Evolutionary conservation across 2,329 filamentous ascomycete genomes (phyloP).

Genomic region (Pseudogymnoascus sp.): DNA sequence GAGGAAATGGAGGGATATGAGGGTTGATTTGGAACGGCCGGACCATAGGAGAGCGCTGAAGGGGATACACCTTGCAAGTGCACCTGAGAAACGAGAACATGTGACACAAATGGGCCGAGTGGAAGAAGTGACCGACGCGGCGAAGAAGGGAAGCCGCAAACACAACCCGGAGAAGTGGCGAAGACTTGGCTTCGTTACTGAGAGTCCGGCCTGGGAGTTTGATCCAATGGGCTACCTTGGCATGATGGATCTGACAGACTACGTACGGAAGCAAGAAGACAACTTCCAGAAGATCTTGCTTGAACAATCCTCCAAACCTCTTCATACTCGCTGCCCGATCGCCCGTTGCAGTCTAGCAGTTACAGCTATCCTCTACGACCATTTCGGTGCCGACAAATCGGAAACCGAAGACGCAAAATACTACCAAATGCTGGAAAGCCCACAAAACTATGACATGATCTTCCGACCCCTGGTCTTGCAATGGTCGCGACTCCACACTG

Average conservation of each 20-base stretch:
- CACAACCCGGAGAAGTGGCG: constrained; percentile 92
- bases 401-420: constrained; percentile 73
- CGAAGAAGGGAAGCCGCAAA: constrained; percentile 57
- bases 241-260: constrained; percentile 96
- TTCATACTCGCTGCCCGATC: constrained; percentile 73
- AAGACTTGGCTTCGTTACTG: constrained; percentile 82
- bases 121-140: constrained; percentile 35
- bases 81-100: constrained; percentile 50
- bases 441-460: constrained; percentile 74
- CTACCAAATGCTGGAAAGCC: constrained; percentile 67
- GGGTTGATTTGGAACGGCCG: constrained; percentile 75
- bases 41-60: constrained; percentile 78
- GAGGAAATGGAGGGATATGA: constrained; percentile 79
- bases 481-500: constrained; percentile 85
- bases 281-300: constrained; percentile 85
- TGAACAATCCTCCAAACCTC: constrained; percentile 73
- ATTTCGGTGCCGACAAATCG: constrained; percentile 86
- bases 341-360: constrained; percentile 80
- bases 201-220: constrained; percentile 82
- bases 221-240: constrained; percentile 80
- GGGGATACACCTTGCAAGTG: constrained; percentile 75
- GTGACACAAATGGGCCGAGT: constrained; percentile 24
- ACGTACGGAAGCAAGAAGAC: constrained; percentile 85
- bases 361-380: constrained; percentile 84
- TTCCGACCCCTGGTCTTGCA: constrained; percentile 85